Percentiles rank a stretch among this genome's conserved stretches.
Evolutionary conservation across 2,329 filamentous ascomycete genomes (phyloP).

Genomic region (Pezicula radicicola): DNA sequence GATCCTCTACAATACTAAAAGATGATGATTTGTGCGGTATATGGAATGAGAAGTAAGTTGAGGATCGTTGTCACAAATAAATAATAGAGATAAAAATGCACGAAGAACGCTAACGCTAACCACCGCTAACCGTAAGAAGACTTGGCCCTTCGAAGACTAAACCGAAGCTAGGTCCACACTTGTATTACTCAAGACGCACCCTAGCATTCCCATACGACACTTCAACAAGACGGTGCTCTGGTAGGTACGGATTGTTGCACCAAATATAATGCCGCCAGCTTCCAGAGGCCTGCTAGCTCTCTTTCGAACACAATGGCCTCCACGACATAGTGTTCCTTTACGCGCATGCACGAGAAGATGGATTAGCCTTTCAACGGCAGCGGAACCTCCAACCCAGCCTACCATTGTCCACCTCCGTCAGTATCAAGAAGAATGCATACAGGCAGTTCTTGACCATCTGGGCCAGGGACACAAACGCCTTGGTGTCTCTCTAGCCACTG

Average conservation of each 20-base stretch:
- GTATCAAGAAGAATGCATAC: conserved; percentile 91
- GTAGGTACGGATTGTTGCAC: neutral
- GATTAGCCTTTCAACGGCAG: neutral
- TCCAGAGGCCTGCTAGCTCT: conserved; percentile 23
- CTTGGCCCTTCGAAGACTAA: too few relatives aligned
- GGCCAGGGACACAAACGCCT: conserved; percentile 71
- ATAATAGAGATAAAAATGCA: neutral
- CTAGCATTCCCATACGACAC: neutral
- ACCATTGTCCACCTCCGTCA: conserved; percentile 61
- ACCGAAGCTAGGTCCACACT: too few relatives aligned
- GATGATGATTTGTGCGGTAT: too few relatives aligned
- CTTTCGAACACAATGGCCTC: conserved; percentile 12
- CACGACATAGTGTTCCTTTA: neutral
- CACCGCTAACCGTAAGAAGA: too few relatives aligned
- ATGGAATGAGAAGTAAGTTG: neutral
- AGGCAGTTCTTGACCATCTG: conserved; percentile 70
- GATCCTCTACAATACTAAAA: too few relatives aligned
- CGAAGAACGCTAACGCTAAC: neutral
- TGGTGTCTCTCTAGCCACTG: conserved; percentile 83
- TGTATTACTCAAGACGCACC: neutral
- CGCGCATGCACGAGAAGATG: neutral
- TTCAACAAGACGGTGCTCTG: neutral
- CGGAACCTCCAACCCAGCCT: conserved; percentile 1
- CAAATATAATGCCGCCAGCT: conserved; percentile 23
- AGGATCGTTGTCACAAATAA: neutral